These are phyloP conservation scores for Pyropia yezoensis DNA, from an alignment of 23 red algal genomes.

Conservation along the genomic window DNA sequence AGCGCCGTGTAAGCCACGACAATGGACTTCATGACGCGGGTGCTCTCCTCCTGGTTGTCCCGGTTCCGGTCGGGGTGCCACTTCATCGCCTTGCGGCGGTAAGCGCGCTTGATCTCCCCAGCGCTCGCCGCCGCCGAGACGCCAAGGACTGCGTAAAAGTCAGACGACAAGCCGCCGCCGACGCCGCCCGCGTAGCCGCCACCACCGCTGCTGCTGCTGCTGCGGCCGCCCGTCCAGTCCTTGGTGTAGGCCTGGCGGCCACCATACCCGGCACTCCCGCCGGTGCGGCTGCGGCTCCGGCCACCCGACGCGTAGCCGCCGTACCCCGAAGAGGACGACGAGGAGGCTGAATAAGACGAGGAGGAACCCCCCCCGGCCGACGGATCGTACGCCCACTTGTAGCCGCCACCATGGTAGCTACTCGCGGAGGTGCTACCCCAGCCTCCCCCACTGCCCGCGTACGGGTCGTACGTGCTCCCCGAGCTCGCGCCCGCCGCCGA, in stretches of 20 bases:
- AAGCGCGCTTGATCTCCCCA: slow-evolving; percentile 80
- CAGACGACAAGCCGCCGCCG: slow-evolving; percentile 3
- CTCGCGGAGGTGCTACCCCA: slow-evolving; percentile 3
- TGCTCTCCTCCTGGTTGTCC: slow-evolving; percentile 39
- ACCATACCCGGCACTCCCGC: background rate
- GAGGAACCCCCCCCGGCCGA: background rate
- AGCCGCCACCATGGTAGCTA: slow-evolving; percentile 34
- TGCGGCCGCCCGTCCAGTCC: slow-evolving; percentile 5
- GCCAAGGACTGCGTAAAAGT: slow-evolving; percentile 76
- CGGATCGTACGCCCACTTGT: slow-evolving; percentile 22
- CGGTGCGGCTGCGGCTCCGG: slow-evolving; percentile 1
- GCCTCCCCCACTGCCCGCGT: slow-evolving; percentile 1
- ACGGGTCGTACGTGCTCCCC: background rate
- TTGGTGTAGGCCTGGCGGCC: slow-evolving; percentile 4
- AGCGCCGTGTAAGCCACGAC: slow-evolving; percentile 69
- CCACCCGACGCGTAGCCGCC: slow-evolving; percentile 3
- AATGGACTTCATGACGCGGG: slow-evolving; percentile 62
- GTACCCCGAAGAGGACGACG: background rate
- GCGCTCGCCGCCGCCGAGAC: slow-evolving; percentile 54
- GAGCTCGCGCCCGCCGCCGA: background rate
- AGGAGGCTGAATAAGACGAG: background rate
- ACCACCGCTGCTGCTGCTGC: background rate
- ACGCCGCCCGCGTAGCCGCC: background rate
- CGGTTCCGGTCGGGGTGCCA: slow-evolving; percentile 88
- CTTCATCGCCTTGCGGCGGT: slow-evolving; percentile 68